Percentiles rank a stretch among this genome's conserved stretches.
Conservation (phyloP, 2,329 filamentous ascomycete species). For the Herpotrichia juniperi region DNA sequence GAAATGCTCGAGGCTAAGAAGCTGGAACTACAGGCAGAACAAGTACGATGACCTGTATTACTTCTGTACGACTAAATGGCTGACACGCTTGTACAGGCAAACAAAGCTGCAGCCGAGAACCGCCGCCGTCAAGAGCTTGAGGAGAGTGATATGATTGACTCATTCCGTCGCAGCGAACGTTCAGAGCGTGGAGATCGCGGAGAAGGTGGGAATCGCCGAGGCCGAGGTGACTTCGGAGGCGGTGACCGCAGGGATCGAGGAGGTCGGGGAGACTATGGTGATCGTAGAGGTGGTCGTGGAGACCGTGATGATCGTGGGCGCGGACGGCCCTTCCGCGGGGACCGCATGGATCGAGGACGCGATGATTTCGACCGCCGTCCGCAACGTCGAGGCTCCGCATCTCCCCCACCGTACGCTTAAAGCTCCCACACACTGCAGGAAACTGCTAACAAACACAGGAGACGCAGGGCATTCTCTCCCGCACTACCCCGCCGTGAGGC, state of each 20-base stretch:
- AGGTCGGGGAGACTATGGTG: constrained; percentile 14
- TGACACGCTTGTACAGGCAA: constrained; percentile 67
- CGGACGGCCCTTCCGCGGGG: constrained; percentile 32
- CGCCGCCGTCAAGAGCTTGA: constrained; percentile 68
- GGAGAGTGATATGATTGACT: constrained; percentile 71
- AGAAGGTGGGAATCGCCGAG: too few relatives aligned
- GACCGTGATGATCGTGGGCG: constrained; percentile 45
- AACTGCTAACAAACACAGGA: constrained; percentile 42
- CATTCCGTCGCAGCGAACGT: constrained; percentile 69
- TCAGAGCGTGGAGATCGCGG: constrained; percentile 51
- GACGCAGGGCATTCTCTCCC: constrained; percentile 52
- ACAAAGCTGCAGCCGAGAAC: constrained; percentile 78
- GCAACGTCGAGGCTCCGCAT: constrained; percentile 56
- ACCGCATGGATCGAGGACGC: constrained; percentile 59
- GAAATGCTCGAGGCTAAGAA: constrained; percentile 97
- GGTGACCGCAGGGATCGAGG: too few relatives aligned
- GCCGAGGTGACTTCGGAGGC: too few relatives aligned
- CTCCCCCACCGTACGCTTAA: constrained; percentile 48
- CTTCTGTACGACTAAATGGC: constrained; percentile 3
- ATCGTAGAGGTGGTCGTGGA: constrained; percentile 56
- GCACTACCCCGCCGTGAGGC: constrained; percentile 56
- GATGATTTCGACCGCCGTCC: constrained; percentile 57
- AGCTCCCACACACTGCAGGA: too few relatives aligned
- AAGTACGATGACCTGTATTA: constrained; percentile 62
- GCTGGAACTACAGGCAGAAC: constrained; percentile 89